Base-by-base conservation (phyloP, 176 grass and related monocot species). In the Juncus effusus region DNA sequence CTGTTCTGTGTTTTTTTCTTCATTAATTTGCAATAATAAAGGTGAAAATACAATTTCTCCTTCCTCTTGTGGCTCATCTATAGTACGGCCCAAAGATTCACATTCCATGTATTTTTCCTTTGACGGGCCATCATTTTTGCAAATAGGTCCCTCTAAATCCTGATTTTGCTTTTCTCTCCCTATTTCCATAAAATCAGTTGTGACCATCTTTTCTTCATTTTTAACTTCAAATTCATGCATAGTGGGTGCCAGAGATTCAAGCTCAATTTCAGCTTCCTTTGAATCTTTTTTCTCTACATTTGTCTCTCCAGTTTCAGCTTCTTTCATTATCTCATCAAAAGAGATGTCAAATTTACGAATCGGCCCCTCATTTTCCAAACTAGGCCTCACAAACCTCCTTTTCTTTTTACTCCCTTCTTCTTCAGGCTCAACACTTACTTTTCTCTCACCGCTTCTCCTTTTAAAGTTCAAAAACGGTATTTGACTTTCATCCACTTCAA, bases 381-480 rank as follows among this genome's bases (percentile, higher is more conserved):
- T 60, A 75, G 87, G 87, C 7, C 76, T 77, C 51, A 90, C 79
- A 7, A 90, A 77, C 76, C 76, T 86, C 85, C 79, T 90, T 79
- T 80, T 85, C 67, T 83, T 90, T 5, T 5, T 45, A 28, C 3
- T 70, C 10, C 28, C 65, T 39, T 75, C 66, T 36, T 62, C 62
- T 35, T 40, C 64, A 37, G 13, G 58, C 56, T 80, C 40, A 36
- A 51, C 42, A 76, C 73, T 57, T 15, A 59, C 45, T 10, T 70
- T 83, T 5, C 52, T 11, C 39, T 50, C 63, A 69, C 64, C 50
- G 7, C 67, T 80, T 39, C 72, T 80, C 45, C 87, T 79, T 64
- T 86, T 90, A 49, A 90, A 90, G 69, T 86, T 80, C 42, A 83
- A 67, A 60, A 86, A 90, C 35, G 83, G 76, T 77, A 57, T 9